Evolutionary conservation across 2,329 filamentous ascomycete species (phyloP), one percentile per base, ranked within the genome.

Genomic region (Diaporthe ampelina): DNA sequence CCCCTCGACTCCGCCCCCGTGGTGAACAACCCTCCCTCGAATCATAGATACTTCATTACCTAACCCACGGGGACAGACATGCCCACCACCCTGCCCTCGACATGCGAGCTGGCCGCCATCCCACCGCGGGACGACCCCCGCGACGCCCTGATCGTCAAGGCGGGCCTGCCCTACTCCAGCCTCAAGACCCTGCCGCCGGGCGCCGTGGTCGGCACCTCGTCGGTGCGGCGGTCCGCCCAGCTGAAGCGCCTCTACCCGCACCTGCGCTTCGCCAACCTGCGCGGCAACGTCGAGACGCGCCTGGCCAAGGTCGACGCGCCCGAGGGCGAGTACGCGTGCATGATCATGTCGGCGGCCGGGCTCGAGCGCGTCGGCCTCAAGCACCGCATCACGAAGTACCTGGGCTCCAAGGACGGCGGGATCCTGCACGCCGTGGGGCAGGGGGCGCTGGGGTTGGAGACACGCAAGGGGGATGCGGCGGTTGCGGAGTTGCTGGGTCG

Each of bases 211-310:
- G 61, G 61, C 26, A 67, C 61, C 7, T 67, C 61, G 6, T 67
- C 61, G 1, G 61, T 67, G 26, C 61, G 61, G 43, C 61, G 61
- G 11, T 67, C 61, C 19, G 61, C 61, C 3, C 61, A 67, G 29
- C 61, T 67, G 29, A 29, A 21, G 26, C 61, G 61, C 3, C 61
- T 24, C 2, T 50, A 67, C 2, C 61, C 61, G 0, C 61, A 67
- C 8, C 45, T 67, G 11, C 43, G 45, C 29, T 52, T 67, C 29
- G 45, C 43, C 21, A 67, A 67, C 29, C 61, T 67, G 21, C 61
- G 61, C 13, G 61, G 61, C 21, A 67, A 67, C 13, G 61, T 67
- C 21, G 61, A 67, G 29, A 67, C 61, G 29, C 61, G 61, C 29
- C 21, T 67, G 43, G 61, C 61, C 6, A 67, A 67, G 45, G 45